phyloP scores from a whole-genome alignment of 2,329 filamentous ascomycete species.

The Neonectria magnoliae region DNA sequence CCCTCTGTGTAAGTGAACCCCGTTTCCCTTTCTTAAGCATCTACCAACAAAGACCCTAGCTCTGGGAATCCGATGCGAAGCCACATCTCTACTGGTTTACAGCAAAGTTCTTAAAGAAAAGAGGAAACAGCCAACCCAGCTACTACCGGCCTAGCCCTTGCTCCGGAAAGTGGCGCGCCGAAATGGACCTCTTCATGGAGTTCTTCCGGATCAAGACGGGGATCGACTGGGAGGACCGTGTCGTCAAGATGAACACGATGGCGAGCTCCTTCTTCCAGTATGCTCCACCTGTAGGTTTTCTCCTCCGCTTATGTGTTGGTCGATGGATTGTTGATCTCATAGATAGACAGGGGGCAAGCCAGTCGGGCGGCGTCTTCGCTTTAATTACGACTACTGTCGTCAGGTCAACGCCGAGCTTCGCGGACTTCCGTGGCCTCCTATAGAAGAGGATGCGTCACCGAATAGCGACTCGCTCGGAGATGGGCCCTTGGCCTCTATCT shows the following conservation, averaged over 20 bases:
- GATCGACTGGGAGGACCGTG: constrained; percentile 67
- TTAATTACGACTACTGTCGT: constrained; percentile 47
- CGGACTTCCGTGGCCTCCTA: constrained; percentile 42
- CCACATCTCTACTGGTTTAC: constrained; percentile 71
- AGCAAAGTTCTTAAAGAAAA: constrained; percentile 59
- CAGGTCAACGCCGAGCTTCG: constrained; percentile 47
- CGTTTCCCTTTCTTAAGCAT: background rate
- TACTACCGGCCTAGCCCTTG: constrained; percentile 53
- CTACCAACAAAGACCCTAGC: constrained; percentile 52
- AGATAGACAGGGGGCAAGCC: constrained; percentile 50
- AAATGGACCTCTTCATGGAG: constrained; percentile 61
- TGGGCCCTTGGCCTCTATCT: constrained; percentile 4
- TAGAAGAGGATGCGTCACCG: constrained; percentile 7
- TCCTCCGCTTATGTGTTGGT: background rate
- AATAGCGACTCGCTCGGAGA: background rate
- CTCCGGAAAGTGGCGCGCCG: constrained; percentile 52
- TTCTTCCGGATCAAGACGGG: constrained; percentile 70
- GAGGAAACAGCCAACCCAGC: constrained; percentile 47
- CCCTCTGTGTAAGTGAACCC: constrained; percentile 62
- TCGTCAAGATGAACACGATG: constrained; percentile 48
- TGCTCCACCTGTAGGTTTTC: constrained; percentile 56
- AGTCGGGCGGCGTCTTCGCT: constrained; percentile 48
- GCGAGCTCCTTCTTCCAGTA: constrained; percentile 54
- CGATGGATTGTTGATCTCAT: constrained; percentile 5
- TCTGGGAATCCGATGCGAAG: constrained; percentile 71